Base-by-base conservation (phyloP, 805 yeast species). In the Metschnikowia gruessii region DNA sequence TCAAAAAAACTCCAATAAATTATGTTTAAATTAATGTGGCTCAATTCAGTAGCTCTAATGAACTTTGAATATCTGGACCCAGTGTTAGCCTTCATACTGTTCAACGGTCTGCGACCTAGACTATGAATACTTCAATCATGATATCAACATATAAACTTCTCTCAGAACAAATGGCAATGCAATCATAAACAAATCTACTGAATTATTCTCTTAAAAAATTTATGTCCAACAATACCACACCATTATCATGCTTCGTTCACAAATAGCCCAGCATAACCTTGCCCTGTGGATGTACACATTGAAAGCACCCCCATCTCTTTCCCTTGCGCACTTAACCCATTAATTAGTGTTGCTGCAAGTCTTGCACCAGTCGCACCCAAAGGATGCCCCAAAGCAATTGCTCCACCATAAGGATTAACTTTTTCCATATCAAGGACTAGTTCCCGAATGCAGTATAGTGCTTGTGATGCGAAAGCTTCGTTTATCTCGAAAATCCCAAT, bases 321-420 rank as follows among this genome's bases (percentile, higher is more conserved):
- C 19, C 58, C 63, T 34, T 54, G 56, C 6, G 61, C 55, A 18
- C 50, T 49, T 37, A 70, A 57, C 4, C 68, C 71, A 38, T 67
- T 66, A 30, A 69, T 37, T 37, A 70, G 57, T 2, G 73, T 70
- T n/a, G 70, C 58, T 13, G 65, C 53, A 16, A 65, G 54, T 45
- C 76, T 57, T 26, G 77, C 81, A 3, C 73, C 68, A 21, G 95
- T 86, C 53, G 88, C 84, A 33, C 95, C 95, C 22, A 41, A 37
- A 4, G 49, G 45, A 26, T 46, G 49, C 19, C 49, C 49, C 36
- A 41, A 37, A 5, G 49, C 49, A 21, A 46, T 46, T 33, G 49
- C 49, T 3, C 49, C 49, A 35, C 59, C 59, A 43, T 45, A 49
- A 3, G 54, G 56, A 37, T 58, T 58, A 15, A 57, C 91, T 62